These are phyloP conservation scores for Dothiorella sarmentorum DNA, from an alignment of 2,329 filamentous ascomycete genomes.

Conservation along the genomic window DNA sequence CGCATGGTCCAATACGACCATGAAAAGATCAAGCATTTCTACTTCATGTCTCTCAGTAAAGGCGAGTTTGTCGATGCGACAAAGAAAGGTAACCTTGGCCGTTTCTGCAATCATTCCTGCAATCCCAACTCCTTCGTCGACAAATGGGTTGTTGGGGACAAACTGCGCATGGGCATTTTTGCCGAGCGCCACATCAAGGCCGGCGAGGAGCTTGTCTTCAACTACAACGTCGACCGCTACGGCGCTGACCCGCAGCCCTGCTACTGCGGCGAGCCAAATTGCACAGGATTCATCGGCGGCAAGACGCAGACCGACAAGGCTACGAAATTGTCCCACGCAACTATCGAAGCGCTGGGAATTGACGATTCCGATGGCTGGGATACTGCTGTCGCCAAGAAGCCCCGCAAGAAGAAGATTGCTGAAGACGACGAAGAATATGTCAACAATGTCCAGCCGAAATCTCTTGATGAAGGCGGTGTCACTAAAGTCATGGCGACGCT, in stretches of 20 bases:
- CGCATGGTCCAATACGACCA: constrained; percentile 93
- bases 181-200: constrained; percentile 77
- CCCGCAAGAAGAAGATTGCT: constrained; percentile 83
- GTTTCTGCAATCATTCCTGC: constrained; percentile 99
- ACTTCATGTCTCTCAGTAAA: constrained; percentile 98
- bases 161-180: constrained; percentile 98
- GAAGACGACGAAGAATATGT: constrained; percentile 97
- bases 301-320: constrained; percentile 96
- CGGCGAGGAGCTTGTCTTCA: constrained; percentile 95
- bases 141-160: constrained; percentile 98
- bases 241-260: constrained; percentile 95
- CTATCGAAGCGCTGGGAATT: constrained; percentile 92
- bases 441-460: constrained; percentile 77
- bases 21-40: constrained; percentile 98
- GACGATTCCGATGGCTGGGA: constrained; percentile 92
- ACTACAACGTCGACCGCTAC: constrained; percentile 99
- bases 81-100: constrained; percentile 89
- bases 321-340: constrained; percentile 83
- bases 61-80: constrained; percentile 97
- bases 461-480: constrained; percentile 76
- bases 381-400: constrained; percentile 81
- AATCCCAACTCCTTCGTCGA: constrained; percentile 99
- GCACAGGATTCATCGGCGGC: constrained; percentile 92
- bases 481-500: constrained; percentile 94
- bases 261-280: constrained; percentile 93